Conservation (phyloP, 192 early-diverging fungal genomes). For the Nowakowskiella sp. region DNA sequence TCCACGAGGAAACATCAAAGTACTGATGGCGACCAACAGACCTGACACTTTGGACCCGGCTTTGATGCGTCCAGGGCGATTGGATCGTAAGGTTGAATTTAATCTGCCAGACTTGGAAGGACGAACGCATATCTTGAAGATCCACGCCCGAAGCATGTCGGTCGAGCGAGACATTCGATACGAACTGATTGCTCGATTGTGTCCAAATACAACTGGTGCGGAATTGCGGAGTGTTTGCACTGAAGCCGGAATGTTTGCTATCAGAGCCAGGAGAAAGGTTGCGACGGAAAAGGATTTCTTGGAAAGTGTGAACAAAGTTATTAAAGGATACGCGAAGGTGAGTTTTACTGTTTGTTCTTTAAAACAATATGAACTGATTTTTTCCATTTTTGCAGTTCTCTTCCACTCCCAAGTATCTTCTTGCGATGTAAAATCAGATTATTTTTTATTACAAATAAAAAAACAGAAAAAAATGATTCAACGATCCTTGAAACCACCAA, state of each 20-base stretch:
- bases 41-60: constrained; percentile 98
- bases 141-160: constrained; percentile 97
- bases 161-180: constrained; percentile 99
- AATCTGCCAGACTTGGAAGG: constrained; percentile 93
- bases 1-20: constrained; percentile 98
- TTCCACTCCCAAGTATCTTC: constrained; percentile 83
- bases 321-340: constrained; percentile 90
- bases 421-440: constrained; percentile 37
- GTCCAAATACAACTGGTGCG: constrained; percentile 98
- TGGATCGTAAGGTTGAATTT: constrained; percentile 99
- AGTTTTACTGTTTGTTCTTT: not conserved
- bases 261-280: constrained; percentile 93
- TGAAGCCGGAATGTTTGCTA: constrained; percentile 99
- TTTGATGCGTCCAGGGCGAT: constrained; percentile 90
- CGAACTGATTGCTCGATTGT: constrained; percentile 94
- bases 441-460: no score
- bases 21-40: constrained; percentile 98
- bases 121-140: constrained; percentile 95
- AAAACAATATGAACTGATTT: not conserved
- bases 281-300: constrained; percentile 99
- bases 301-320: constrained; percentile 99
- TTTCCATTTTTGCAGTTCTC: constrained; percentile 57
- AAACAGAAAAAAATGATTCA: no score
- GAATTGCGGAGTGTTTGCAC: constrained; percentile 98
- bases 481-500: no score